Conservation (phyloP, 78 protist species). For the Guillardia theta region DNA sequence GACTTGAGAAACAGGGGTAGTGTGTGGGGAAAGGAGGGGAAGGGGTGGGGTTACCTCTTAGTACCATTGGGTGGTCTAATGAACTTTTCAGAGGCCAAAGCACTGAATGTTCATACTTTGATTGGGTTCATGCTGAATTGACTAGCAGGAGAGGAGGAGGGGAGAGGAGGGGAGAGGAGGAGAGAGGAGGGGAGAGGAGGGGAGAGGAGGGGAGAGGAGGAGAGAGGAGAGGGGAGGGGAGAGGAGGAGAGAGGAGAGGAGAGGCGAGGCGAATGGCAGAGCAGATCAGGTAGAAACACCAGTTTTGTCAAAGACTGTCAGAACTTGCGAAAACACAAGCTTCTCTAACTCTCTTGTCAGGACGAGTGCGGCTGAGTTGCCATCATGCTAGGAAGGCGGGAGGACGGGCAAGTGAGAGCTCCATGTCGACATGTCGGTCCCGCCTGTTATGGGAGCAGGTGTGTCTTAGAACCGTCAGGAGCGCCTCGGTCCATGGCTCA, state of each 20-base stretch:
- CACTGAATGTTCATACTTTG: no score
- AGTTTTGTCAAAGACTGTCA: not conserved
- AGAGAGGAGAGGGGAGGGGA: not conserved
- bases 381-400: not conserved
- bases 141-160: not conserved
- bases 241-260: not conserved
- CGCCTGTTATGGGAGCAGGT: no score
- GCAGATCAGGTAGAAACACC: not conserved
- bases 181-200: not conserved
- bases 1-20: not conserved
- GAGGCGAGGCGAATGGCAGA: not conserved
- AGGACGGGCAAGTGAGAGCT: not conserved
- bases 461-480: no score
- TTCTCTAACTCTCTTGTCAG: no score
- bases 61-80: no score
- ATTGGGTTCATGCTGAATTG: not conserved
- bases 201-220: not conserved
- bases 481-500: no score
- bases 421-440: no score
- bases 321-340: not conserved
- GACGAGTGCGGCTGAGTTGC: not conserved
- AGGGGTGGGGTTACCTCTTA: not conserved
- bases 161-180: not conserved
- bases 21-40: not conserved
- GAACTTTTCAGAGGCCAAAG: no score